Evolutionary conservation across 306 rosid species (phyloP).

Genomic region (Dalbergia cultrata): DNA sequence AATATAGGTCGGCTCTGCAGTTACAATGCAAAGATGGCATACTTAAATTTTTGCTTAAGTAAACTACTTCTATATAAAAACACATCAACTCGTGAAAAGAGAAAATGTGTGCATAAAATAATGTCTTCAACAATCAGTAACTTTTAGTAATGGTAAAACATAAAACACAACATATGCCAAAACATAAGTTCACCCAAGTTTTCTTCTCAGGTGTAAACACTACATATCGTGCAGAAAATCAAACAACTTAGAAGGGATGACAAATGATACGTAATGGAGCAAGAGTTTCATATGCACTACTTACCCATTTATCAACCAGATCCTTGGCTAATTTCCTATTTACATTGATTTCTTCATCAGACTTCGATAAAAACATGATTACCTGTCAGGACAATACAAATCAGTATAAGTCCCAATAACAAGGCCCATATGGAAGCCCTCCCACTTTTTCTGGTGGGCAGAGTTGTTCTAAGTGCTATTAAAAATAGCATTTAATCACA

Average conservation of each 20-base stretch:
- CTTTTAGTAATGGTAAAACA: slow-evolving; percentile 4
- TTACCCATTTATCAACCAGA: slow-evolving; percentile 96
- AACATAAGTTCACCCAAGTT: background rate
- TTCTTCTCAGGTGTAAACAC: background rate
- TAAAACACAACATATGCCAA: background rate
- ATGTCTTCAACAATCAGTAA: background rate
- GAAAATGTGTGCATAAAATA: background rate
- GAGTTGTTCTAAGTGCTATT: background rate
- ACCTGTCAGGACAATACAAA: slow-evolving; percentile 63
- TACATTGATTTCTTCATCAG: slow-evolving; percentile 87
- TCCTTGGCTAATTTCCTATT: slow-evolving; percentile 93
- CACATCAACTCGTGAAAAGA: background rate
- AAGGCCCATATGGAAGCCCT: background rate
- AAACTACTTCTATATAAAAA: background rate
- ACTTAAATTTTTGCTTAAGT: background rate
- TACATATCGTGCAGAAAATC: background rate
- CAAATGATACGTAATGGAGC: background rate
- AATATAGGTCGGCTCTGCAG: slow-evolving; percentile 96
- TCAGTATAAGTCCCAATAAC: slow-evolving; percentile 31
- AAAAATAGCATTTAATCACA: slow-evolving; percentile 11
- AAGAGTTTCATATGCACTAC: slow-evolving; percentile 24
- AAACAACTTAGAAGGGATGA: background rate
- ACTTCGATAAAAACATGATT: slow-evolving; percentile 90
- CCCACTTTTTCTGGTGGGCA: background rate
- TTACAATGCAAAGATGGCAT: slow-evolving; percentile 22